Evolutionary conservation across 192 early-diverging fungal genomes (phyloP).

Genomic region (Dissophora ornata): DNA sequence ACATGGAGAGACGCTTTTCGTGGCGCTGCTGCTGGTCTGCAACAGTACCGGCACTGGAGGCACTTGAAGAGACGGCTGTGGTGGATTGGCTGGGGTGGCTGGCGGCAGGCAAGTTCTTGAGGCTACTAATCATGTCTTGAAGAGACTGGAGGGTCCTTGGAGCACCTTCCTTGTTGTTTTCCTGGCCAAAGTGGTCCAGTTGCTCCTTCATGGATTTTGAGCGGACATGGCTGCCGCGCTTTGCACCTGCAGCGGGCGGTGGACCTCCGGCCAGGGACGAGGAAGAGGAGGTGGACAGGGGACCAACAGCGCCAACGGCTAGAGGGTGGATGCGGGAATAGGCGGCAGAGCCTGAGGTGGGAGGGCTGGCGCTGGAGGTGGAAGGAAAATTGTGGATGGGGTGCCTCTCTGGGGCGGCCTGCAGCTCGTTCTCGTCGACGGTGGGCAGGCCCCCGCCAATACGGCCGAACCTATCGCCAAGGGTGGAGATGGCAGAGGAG

Average conservation of each 20-base stretch:
- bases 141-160: conserved; percentile 61
- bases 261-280: not conserved
- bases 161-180: conserved; percentile 37
- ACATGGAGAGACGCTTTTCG: conserved; percentile 51
- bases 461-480: conserved; percentile 46
- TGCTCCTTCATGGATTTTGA: conserved; percentile 53
- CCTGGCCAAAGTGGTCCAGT: conserved; percentile 49
- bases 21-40: conserved; percentile 24
- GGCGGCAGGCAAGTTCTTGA: conserved; percentile 60
- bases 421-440: conserved; percentile 35
- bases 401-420: not conserved
- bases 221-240: conserved; percentile 29
- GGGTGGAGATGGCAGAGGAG: conserved; percentile 18
- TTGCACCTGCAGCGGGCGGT: not conserved
- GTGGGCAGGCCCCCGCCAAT: conserved; percentile 32
- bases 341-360: not conserved
- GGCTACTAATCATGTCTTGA: conserved; percentile 67
- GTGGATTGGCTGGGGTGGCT: not conserved
- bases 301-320: not conserved
- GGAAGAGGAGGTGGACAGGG: not conserved
- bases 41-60: not conserved
- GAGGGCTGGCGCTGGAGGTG: not conserved
- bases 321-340: not conserved
- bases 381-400: conserved; percentile 13
- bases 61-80: not conserved